Evolutionary conservation across 768 basidiomycete genomes (phyloP), one percentile per base, ranked within the genome.

Genomic region (Russula griseocarnosa): DNA sequence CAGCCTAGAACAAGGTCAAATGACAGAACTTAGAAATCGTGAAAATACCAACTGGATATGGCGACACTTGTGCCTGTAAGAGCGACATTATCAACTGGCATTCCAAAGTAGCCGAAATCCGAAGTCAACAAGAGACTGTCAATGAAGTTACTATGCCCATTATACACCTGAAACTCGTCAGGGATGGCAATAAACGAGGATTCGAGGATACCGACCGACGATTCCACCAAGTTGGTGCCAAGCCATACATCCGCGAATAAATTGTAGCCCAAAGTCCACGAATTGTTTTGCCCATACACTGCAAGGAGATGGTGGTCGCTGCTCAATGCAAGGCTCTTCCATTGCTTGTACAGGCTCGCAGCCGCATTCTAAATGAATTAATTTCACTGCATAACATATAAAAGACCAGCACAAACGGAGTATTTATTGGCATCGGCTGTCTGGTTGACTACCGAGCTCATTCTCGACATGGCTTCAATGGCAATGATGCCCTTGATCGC

Each of bases 401-500:
- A 30, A 4, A 14, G 34, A 13, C 49, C 14, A 6, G 32, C 13
- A 69, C 74, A 8, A 18, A 74, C 75, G 13, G 56, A 51, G 55
- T 72, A 78, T 53, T 71, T 64, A 14, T 56, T 30, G 0, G 66
- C 70, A 10, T 73, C 70, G 1, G 36, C 53, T 2, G 44, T 24
- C 8, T 72, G 36, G 0, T 71, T 69, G 20, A 73, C 52, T 5
- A 69, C 61, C 3, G 72, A 66, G 5, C 79, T 77, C 47, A 88
- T 84, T 63, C 82, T 75, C 4, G 82, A 77, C 84, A 88, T 86
- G 6, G 83, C 83, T 65, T 81, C 74, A 69, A 88, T 85, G 6
- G 85, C 86, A 53, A 86, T 74, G 63, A 87, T 85, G 36, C 86
- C 87, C 69, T 88, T 89, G 73, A 87, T 83, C 6, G 86, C 86